Base-by-base conservation (phyloP, 2,329 filamentous ascomycete genomes). In the Phaeosphaeria sp. region DNA sequence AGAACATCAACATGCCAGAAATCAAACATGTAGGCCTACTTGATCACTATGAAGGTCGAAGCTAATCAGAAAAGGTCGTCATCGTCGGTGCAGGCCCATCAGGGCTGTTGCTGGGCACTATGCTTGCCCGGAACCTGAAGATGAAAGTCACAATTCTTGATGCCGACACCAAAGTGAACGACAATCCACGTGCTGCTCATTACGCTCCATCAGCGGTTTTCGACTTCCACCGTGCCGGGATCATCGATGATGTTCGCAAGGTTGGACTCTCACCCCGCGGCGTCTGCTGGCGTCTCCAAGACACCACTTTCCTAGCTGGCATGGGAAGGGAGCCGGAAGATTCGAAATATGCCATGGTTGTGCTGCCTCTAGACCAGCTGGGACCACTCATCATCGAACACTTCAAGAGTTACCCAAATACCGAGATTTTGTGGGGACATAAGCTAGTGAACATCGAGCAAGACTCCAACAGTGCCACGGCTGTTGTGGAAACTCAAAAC, bases 181-280 rank as follows among this genome's bases (percentile, higher is more conserved):
- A 83, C 56, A 85, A 86, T 56, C 87, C 87, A 0, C 84, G 87
- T 25, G 87, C 87, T 15, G 84, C 86, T 2, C 85, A 88, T 72
- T 89, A 88, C 69, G 85, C 83, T 3, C 80, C 84, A 0, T 81
- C 86, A 0, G 86, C 86, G 1, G 82, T 86, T 44, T 83, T 83
- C 40, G 86, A 87, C 56, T 80, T 90, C 49, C 69, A 78, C 42
- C 81, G 84, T n/a, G 87, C 87, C 0, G 87, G 87, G 0, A 81
- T 89, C 11, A 75, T 89, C 18, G 80, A 82, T n/a, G 80, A 83
- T 64, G 75, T 84, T 15, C 77, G 77, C 21, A 67, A 71, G 8
- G 70, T 75, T 18, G 80, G 82, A 24, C 76, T 83, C 53, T 67
- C 76, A 18, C 77, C 81, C 21, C 69, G 71, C 50, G 73, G 75